Base-by-base conservation (phyloP, 2,329 filamentous ascomycete genomes). In the Ciborinia camelliae region DNA sequence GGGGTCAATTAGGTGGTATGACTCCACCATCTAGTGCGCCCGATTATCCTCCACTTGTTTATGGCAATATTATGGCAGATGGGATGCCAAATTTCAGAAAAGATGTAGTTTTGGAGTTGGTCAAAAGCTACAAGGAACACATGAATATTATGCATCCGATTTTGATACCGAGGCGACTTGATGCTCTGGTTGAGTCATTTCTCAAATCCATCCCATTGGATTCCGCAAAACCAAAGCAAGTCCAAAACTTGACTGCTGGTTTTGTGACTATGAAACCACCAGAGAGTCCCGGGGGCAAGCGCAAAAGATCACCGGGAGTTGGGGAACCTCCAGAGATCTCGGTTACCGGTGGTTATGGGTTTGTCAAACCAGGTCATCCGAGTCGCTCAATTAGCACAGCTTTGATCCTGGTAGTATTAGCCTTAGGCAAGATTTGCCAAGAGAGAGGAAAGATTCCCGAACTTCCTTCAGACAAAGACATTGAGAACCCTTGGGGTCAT, bases 381-480 rank as follows among this genome's bases (percentile, higher is more conserved):
- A 84, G 83, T 69, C 81, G 88, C 61, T 91, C 89, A 9, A 86
- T 95, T 20, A 84, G 87, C 62, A 96, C 91, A 70, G 92, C 92
- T 0, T 82, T 98, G 47, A 85, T 97, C 1, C 82, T 97, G 2
- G 81, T 94, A 4, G 86, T 97, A 0, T 81, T 98, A 62, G 94
- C 94, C 0, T 79, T 99, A 7, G 95, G 95, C 23, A 92, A 92
- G 73, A 90, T 98, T 15, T 94, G 91, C 71, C 75, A 81, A 10
- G 77, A 83, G 69, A 81, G 80, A 52, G 80, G 81, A 0, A 79
- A 78, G 68, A 79, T 88, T 4, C 84, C 84, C 0, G 84, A 87
- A 59, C 79, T 89, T 2, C 81, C 90, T 9, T 81, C 80, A 20
- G 71, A 73, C 14, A 41, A 53, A 50, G 65, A 68, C 6, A 50